Conservation (phyloP, 208 protist species). For the Acanthamoeba sp. region DNA sequence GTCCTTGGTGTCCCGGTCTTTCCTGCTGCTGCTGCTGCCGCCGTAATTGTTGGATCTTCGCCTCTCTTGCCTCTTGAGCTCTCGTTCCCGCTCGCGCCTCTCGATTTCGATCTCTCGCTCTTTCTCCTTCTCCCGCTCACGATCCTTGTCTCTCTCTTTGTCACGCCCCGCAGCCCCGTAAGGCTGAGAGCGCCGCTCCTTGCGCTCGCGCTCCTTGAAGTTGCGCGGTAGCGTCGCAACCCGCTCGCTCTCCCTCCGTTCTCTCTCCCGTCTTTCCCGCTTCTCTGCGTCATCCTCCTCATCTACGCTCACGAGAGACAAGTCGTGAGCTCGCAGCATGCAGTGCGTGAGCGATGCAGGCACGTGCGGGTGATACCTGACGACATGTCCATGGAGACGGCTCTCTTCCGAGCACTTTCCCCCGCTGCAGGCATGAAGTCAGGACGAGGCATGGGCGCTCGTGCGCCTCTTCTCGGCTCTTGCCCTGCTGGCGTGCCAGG, state of each 20-base stretch:
- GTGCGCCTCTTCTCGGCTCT: background rate
- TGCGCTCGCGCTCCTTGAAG: slow-evolving; percentile 5
- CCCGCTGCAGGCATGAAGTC: background rate
- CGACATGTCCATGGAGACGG: background rate
- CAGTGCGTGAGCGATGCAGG: too few relatives aligned
- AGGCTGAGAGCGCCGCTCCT: background rate
- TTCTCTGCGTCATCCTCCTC: background rate
- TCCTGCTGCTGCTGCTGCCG: background rate
- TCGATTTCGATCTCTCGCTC: background rate
- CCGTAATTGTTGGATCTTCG: background rate
- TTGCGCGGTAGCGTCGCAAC: background rate
- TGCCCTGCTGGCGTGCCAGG: too few relatives aligned
- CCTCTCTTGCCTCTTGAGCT: background rate
- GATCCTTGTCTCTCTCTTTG: background rate
- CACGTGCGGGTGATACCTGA: background rate
- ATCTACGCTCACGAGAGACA: too few relatives aligned
- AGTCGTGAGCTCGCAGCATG: too few relatives aligned
- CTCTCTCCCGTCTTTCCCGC: background rate
- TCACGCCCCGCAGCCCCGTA: too few relatives aligned
- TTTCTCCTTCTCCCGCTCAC: background rate
- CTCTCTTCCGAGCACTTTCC: background rate
- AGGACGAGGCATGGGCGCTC: too few relatives aligned
- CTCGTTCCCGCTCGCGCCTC: slow-evolving; percentile 3
- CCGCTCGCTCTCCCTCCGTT: slow-evolving; percentile 5
- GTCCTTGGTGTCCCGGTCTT: background rate